Base-by-base conservation (phyloP, 2,329 filamentous ascomycete species). In the Aschersonia sp. region DNA sequence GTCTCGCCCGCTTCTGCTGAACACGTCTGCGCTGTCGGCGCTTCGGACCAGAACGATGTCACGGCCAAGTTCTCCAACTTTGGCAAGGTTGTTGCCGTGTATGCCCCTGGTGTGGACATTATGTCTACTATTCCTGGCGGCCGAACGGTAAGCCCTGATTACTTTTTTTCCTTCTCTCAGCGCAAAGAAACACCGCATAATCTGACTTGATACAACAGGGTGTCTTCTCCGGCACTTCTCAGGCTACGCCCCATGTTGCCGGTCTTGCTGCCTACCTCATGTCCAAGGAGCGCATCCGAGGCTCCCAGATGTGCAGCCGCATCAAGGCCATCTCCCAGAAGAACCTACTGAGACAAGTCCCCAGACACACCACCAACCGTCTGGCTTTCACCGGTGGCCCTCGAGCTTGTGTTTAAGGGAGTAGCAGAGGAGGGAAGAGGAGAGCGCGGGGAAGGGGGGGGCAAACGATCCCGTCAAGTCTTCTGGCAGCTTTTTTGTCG, bases 41-140 rank as follows among this genome's bases (percentile, higher is more conserved):
- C 54, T 14, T 47, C 47, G 14, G 50, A 48, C 12, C 42, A 31
- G 30, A 31, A 47, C 22, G 66, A 72, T 50, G 51, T 54, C 43
- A 58, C 60, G 33, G 62, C 71, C 42, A 58, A 55, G 33, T 73
- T 65, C 54, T 69, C 66, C 47, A 72, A 73, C 60, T 72, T 56
- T 43, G 70, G 70, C 9, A 11, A 51, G 2, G 40, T 56, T 43
- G 60, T 75, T 47, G 69, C 73, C 52, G 58, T 75, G 53, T 71
- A 68, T 45, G 71, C 68, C 2, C 69, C 71, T 6, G 71, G 71
- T 30, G 58, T 60, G 31, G 52, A 52, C 49, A 60, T 75, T 45
- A 54, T 68, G 2, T 70, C 66, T 39, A 58, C 73, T 4, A 75
- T 67, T 68, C 65, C 62, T 49, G 60, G 63, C 37, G 53, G 57